Evolutionary conservation across 768 basidiomycete species (phyloP).

Genomic region (Mycena rosella): DNA sequence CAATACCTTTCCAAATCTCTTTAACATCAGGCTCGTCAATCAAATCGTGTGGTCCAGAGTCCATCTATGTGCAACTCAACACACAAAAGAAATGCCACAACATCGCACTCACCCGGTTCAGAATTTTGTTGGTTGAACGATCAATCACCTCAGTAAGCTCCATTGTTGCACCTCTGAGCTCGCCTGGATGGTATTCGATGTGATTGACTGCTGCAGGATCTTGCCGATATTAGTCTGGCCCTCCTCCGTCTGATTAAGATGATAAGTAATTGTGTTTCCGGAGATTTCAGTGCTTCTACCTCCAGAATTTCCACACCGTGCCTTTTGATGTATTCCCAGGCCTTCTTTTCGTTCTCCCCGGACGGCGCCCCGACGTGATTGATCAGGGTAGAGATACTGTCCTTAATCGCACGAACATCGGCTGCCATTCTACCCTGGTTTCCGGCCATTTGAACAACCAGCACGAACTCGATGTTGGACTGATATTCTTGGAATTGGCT

Average conservation of each 20-base stretch:
- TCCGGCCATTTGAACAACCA: slow-evolving; percentile 13
- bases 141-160: slow-evolving; percentile 36
- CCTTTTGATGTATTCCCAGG: background rate
- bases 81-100: too few relatives aligned
- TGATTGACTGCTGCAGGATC: slow-evolving; percentile 4
- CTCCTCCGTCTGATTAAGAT: background rate
- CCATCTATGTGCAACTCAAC: slow-evolving; percentile 30
- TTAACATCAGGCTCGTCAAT: slow-evolving; percentile 40
- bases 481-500: slow-evolving; percentile 21
- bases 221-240: background rate
- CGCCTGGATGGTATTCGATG: slow-evolving; percentile 8
- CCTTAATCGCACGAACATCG: background rate
- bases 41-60: slow-evolving; percentile 42
- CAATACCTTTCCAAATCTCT: slow-evolving; percentile 41
- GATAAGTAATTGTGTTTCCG: background rate
- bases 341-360: background rate
- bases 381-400: slow-evolving; percentile 2
- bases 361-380: slow-evolving; percentile 1
- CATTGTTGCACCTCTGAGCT: slow-evolving; percentile 31
- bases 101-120: slow-evolving; percentile 34
- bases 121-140: slow-evolving; percentile 31
- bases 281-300: background rate
- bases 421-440: slow-evolving; percentile 8
- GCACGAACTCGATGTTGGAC: slow-evolving; percentile 8
- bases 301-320: background rate